These are phyloP conservation scores for Collybia sordida DNA, from an alignment of 768 basidiomycete species.

Conservation along the genomic window DNA sequence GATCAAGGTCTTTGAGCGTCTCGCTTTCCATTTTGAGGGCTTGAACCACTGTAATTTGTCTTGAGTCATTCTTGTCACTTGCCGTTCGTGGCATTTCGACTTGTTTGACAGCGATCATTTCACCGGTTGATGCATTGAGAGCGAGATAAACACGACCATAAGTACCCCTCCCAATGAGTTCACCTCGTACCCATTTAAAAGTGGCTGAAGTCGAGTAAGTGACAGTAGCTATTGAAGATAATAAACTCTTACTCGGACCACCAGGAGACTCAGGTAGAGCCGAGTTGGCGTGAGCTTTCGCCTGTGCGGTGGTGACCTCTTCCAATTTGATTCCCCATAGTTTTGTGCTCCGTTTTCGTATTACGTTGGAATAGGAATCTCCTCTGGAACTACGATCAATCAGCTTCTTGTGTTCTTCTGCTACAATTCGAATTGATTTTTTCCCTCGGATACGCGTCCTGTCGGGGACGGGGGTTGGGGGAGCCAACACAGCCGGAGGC, in stretches of 20 bases:
- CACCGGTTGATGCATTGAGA: slow-evolving; percentile 92
- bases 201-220: slow-evolving; percentile 54
- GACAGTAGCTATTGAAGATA: not conserved
- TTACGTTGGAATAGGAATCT: slow-evolving; percentile 48
- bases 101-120: slow-evolving; percentile 99
- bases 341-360: slow-evolving; percentile 87
- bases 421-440: slow-evolving; percentile 92
- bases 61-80: slow-evolving; percentile 86
- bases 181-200: slow-evolving; percentile 98
- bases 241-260: slow-evolving; percentile 60
- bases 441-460: slow-evolving; percentile 58
- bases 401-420: slow-evolving; percentile 80
- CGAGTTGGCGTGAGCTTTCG: slow-evolving; percentile 41
- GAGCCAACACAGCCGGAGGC: slow-evolving; percentile 38
- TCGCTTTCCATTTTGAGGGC: slow-evolving; percentile 95
- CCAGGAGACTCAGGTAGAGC: slow-evolving; percentile 59
- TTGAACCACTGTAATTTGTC: slow-evolving; percentile 84
- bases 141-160: slow-evolving; percentile 97
- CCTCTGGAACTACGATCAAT: slow-evolving; percentile 70
- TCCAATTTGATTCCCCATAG: slow-evolving; percentile 93
- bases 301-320: slow-evolving; percentile 83
- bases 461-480: slow-evolving; percentile 32
- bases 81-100: slow-evolving; percentile 92
- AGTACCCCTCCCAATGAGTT: slow-evolving; percentile 95
- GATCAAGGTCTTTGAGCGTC: slow-evolving; percentile 93